Evolutionary conservation across 1,284 basidiomycete species (phyloP).

Genomic region (Ustilago shanxiensis): DNA sequence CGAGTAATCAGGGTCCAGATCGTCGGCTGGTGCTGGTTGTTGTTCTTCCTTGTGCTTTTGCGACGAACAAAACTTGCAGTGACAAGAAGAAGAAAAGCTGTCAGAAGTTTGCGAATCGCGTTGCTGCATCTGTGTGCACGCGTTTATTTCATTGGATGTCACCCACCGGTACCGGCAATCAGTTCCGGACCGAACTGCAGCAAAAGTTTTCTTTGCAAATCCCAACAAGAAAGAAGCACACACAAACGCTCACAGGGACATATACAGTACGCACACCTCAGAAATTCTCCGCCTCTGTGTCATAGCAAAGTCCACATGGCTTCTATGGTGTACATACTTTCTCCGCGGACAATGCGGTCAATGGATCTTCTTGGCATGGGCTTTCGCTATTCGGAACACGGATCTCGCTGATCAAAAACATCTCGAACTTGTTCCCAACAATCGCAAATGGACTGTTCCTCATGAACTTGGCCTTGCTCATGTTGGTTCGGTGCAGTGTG

Average conservation of each 20-base stretch:
- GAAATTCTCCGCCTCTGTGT: not conserved
- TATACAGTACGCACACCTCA: too few relatives aligned
- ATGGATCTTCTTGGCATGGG: not conserved
- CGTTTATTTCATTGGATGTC: not conserved
- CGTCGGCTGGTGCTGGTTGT: too few relatives aligned
- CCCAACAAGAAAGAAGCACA: not conserved
- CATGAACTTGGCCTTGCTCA: not conserved
- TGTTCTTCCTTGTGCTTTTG: not conserved
- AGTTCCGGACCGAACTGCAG: conserved; percentile 12
- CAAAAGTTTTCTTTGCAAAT: not conserved
- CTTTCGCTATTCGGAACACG: not conserved
- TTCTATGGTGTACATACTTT: not conserved
- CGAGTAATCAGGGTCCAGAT: not conserved
- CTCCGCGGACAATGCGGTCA: not conserved
- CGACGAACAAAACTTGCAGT: not conserved
- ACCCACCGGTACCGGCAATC: conserved; percentile 9
- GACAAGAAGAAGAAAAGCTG: too few relatives aligned
- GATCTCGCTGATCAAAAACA: not conserved
- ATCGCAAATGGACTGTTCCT: not conserved
- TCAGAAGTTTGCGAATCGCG: conserved; percentile 4
- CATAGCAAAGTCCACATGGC: not conserved
- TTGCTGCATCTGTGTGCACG: not conserved
- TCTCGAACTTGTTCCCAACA: not conserved
- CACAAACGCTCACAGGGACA: too few relatives aligned
- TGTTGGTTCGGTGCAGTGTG: not conserved